Evolutionary conservation across 768 basidiomycete genomes (phyloP).

Genomic region (Boletus sp.): DNA sequence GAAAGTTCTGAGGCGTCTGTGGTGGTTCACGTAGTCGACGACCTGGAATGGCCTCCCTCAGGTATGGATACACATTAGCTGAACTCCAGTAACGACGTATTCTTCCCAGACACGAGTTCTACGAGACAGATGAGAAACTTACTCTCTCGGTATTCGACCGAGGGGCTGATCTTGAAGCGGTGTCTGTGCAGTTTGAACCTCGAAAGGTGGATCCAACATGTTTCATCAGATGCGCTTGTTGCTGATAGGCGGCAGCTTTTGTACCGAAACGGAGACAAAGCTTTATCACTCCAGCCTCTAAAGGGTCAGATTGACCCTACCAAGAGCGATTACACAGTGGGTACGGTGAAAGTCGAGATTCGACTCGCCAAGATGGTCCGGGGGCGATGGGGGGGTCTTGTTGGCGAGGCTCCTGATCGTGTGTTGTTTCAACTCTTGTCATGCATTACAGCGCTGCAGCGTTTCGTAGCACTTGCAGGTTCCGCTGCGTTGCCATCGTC

Average conservation of each 20-base stretch:
- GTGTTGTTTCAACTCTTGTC: constrained; percentile 27
- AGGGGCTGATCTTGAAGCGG: constrained; percentile 61
- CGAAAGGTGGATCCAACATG: constrained; percentile 46
- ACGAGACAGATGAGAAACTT: constrained; percentile 77
- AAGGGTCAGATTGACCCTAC: constrained; percentile 74
- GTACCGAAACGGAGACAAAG: constrained; percentile 68
- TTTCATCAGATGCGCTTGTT: not conserved
- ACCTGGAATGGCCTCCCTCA: constrained; percentile 25
- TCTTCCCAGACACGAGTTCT: constrained; percentile 70
- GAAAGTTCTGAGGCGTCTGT: constrained; percentile 25
- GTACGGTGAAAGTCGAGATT: constrained; percentile 88
- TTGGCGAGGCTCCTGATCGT: constrained; percentile 78
- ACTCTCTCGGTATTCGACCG: constrained; percentile 77
- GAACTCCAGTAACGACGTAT: not conserved
- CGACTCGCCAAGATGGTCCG: constrained; percentile 62
- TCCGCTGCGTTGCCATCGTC: constrained; percentile 34
- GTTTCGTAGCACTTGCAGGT: constrained; percentile 14
- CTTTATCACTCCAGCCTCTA: constrained; percentile 72
- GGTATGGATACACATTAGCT: constrained; percentile 15
- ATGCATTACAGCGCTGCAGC: not conserved
- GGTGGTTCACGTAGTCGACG: not conserved
- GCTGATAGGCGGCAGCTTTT: constrained; percentile 11
- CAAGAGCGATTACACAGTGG: constrained; percentile 60
- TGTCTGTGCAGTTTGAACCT: constrained; percentile 61
- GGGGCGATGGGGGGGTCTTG: constrained; percentile 72